Conservation (phyloP, 805 yeast species). For the Myxozyma vanderwaltii region DNA sequence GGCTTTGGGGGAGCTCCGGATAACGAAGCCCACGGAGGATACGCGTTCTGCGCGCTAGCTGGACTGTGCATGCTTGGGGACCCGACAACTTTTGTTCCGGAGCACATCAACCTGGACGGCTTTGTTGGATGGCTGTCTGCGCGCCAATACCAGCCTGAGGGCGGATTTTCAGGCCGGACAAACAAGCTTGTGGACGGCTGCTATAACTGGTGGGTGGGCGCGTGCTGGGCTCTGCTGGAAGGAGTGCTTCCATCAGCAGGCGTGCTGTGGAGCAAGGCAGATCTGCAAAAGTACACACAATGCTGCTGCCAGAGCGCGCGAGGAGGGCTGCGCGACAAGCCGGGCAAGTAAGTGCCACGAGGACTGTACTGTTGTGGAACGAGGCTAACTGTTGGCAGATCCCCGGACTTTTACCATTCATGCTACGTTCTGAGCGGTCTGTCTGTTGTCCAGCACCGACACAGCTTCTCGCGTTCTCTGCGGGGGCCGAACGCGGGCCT, state of each 20-base stretch:
- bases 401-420: constrained; percentile 86
- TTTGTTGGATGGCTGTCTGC: constrained; percentile 66
- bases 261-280: constrained; percentile 54
- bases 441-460: constrained; percentile 56
- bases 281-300: constrained; percentile 61
- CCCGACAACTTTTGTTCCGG: constrained; percentile 43
- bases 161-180: constrained; percentile 86
- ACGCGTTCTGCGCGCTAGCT: constrained; percentile 86
- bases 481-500: constrained; percentile 24
- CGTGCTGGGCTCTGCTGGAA: constrained; percentile 65
- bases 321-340: constrained; percentile 90
- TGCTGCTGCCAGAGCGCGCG: constrained; percentile 68
- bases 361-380: no score
- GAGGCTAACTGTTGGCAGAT: no score
- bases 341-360: constrained; percentile 63
- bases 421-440: constrained; percentile 82
- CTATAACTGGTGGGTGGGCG: constrained; percentile 95
- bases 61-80: constrained; percentile 53
- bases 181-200: constrained; percentile 96
- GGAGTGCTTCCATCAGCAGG: constrained; percentile 46
- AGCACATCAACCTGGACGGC: constrained; percentile 50
- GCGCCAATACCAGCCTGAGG: constrained; percentile 74
- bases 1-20: constrained; percentile 86
- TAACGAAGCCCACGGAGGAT: constrained; percentile 97
- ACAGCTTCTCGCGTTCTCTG: constrained; percentile 36